Evolutionary conservation across 176 grass and related monocot genomes (phyloP), one percentile per base, ranked within the genome.

Genomic region (Cocos nucifera): DNA sequence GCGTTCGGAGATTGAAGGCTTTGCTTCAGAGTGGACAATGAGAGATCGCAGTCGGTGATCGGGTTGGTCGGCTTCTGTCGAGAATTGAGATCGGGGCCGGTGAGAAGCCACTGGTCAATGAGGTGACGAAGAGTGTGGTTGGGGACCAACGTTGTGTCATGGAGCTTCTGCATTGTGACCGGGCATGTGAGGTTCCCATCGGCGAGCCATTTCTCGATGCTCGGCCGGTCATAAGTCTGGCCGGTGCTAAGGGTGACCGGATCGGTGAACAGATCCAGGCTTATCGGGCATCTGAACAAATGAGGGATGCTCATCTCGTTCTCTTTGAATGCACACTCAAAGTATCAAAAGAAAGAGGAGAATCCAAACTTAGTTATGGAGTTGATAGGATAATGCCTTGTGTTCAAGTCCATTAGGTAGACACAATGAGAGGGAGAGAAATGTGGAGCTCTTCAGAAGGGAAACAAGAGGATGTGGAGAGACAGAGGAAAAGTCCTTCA

Each of bases 271-370:
- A 98, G 69, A 72, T 98, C 93, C 44, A 98, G 79, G 70, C 93
- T 88, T 62, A 98, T 98, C 23, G 93, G 93, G 60, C 93, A 98
- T 66, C 87, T 61, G 76, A 92, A 98, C 76, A 98, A 57, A 66
- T 91, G 81, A 54, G 93, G 93, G 14, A 98, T 68, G 87, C 87
- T 88, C 91, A 95, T 95, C 22, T 69, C 54, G 53, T 4, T 53
- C 27, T 57, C 66, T 27, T 21, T 4, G 35, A 12, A 44, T 44
- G 3, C 23, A 22, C 50, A 62, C 26, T 62, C 9, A 56, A 75
- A 30, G 5, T 63, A 74, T 8, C 64, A 74, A 5, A 28, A 58
- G 21, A 6, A 22, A 22, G 55, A 17, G 19, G 74, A 39, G 35
- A 63, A 68, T 65, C 7, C 35, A 44, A 44, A 6, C 10, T 1